phyloP scores from a whole-genome alignment of 2,329 filamentous ascomycete species.

The Exophiala aquamarina region DNA sequence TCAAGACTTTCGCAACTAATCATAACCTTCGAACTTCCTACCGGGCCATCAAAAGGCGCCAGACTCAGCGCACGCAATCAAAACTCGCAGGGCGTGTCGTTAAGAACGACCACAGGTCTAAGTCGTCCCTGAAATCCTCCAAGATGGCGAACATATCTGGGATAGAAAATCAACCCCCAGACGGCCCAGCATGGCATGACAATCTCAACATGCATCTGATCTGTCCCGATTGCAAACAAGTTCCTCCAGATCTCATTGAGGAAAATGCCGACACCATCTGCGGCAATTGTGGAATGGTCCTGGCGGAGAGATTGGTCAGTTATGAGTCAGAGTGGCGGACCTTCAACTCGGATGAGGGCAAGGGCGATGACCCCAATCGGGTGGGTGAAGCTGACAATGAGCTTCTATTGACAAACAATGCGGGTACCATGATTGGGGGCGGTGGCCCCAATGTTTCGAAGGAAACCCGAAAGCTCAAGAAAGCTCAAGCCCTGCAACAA shows the following conservation, averaged over 20 bases:
- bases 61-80: constrained; percentile 32
- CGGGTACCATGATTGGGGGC: constrained; percentile 41
- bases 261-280: constrained; percentile 94
- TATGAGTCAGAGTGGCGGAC: constrained; percentile 98
- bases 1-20: constrained; percentile 55
- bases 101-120: constrained; percentile 17
- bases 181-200: constrained; percentile 62
- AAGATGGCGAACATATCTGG: constrained; percentile 43
- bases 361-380: constrained; percentile 88
- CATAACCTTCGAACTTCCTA: constrained; percentile 46
- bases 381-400: constrained; percentile 92
- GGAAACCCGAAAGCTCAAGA: constrained; percentile 65
- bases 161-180: constrained; percentile 39
- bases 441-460: constrained; percentile 66
- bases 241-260: constrained; percentile 88
- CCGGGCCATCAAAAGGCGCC: constrained; percentile 46
- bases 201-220: constrained; percentile 84
- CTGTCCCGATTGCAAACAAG: constrained; percentile 87
- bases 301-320: constrained; percentile 89
- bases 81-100: constrained; percentile 29
- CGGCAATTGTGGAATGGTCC: constrained; percentile 83
- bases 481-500: constrained; percentile 78
- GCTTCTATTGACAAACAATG: constrained; percentile 70
- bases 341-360: constrained; percentile 97
- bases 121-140: constrained; percentile 25